Percentiles rank a stretch among this genome's conserved stretches.
phyloP scores from a whole-genome alignment of 2,329 filamentous ascomycete genomes.

The Aspergillus phoenicis region DNA sequence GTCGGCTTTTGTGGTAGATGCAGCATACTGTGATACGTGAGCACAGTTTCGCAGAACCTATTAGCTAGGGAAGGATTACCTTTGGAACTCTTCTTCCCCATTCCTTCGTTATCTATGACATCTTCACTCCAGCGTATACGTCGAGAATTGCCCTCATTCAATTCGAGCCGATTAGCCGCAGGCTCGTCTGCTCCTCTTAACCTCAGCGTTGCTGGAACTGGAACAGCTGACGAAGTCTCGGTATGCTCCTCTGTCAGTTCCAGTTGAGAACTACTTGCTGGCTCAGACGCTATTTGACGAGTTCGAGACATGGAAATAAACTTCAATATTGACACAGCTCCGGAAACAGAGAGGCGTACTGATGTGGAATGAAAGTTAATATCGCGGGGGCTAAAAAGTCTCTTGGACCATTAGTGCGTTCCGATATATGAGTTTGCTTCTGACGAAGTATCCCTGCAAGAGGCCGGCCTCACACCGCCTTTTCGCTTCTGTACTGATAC shows the following conservation, averaged over 20 bases:
- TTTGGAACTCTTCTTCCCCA: slow-evolving; percentile 94
- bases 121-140: slow-evolving; percentile 90
- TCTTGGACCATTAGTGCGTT: no score
- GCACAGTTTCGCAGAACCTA: neutral
- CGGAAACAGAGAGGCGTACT: neutral
- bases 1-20: slow-evolving; percentile 88
- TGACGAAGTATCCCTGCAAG: no score
- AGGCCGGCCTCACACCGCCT: no score
- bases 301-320: slow-evolving; percentile 41
- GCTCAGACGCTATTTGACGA: slow-evolving; percentile 26
- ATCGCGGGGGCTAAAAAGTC: no score
- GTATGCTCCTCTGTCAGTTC: slow-evolving; percentile 30
- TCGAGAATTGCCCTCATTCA: slow-evolving; percentile 47
- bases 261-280: slow-evolving; percentile 28
- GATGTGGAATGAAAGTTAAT: neutral
- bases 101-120: slow-evolving; percentile 91
- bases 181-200: slow-evolving; percentile 31
- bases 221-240: slow-evolving; percentile 22
- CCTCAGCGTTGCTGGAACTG: slow-evolving; percentile 35
- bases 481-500: no score
- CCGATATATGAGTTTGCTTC: no score
- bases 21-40: slow-evolving; percentile 76
- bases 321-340: neutral
- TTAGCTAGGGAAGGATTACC: slow-evolving; percentile 51
- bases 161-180: slow-evolving; percentile 8